phyloP scores from a whole-genome alignment of 2,329 filamentous ascomycete species.

The Colletotrichum higginsianum region DNA sequence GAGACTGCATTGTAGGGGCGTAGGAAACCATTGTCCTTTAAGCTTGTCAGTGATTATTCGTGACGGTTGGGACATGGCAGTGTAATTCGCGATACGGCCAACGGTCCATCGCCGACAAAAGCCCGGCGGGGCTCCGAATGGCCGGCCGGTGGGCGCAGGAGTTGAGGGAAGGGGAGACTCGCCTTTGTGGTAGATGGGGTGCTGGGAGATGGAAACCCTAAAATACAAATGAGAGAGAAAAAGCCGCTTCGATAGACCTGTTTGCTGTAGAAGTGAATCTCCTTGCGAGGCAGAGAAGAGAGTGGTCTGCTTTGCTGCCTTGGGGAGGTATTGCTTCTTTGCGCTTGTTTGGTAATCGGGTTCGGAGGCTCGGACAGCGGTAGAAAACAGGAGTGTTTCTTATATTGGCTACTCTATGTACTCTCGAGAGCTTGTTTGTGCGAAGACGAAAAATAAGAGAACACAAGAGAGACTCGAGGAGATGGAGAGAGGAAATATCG shows the following conservation, averaged over 20 bases:
- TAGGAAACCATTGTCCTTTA: slow-evolving; percentile 56
- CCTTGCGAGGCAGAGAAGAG: slow-evolving; percentile 9
- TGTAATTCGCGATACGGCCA: neutral
- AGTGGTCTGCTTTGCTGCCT: slow-evolving; percentile 18
- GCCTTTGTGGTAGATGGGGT: slow-evolving; percentile 2
- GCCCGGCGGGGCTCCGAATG: slow-evolving; percentile 33
- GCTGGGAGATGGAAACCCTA: neutral
- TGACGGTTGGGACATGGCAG: neutral
- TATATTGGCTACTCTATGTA: slow-evolving; percentile 42
- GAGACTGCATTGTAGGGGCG: slow-evolving; percentile 70
- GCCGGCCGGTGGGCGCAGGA: neutral
- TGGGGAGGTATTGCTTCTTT: slow-evolving; percentile 9
- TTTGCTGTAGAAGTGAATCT: slow-evolving; percentile 33
- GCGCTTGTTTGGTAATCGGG: slow-evolving; percentile 24
- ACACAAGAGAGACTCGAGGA: slow-evolving; percentile 25
- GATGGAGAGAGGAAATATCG: slow-evolving; percentile 19
- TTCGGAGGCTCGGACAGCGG: slow-evolving; percentile 26
- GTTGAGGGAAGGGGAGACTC: slow-evolving; percentile 8
- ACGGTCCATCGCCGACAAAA: slow-evolving; percentile 32
- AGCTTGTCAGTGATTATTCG: slow-evolving; percentile 18
- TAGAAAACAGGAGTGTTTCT: slow-evolving; percentile 38
- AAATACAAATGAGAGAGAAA: neutral
- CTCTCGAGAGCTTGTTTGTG: slow-evolving; percentile 18
- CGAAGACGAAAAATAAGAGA: slow-evolving; percentile 17
- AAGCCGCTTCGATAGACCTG: slow-evolving; percentile 23